These are phyloP conservation scores for Exsudoporus frostii DNA, from an alignment of 768 basidiomycete species.

Conservation along the genomic window DNA sequence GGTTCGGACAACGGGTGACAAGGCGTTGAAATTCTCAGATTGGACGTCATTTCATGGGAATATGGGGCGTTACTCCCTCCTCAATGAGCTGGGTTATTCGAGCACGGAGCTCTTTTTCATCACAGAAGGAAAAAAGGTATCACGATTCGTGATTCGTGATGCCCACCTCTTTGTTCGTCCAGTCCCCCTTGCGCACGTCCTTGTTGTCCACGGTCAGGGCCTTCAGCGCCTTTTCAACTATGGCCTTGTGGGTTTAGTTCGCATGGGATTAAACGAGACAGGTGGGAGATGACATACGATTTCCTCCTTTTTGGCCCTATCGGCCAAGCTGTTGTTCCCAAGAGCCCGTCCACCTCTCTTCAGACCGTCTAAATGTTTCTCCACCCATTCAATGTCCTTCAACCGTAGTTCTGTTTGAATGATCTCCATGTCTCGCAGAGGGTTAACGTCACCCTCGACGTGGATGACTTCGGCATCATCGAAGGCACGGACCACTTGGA, in stretches of 20 bases:
- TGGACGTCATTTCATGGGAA: conserved; percentile 61
- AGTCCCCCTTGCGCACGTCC: conserved; percentile 90
- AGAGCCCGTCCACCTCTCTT: conserved; percentile 73
- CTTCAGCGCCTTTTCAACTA: conserved; percentile 81
- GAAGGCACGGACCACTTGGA: conserved; percentile 96
- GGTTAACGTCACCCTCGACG: conserved; percentile 97
- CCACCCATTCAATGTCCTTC: conserved; percentile 99
- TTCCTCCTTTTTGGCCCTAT: conserved; percentile 96
- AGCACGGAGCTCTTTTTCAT: conserved; percentile 82
- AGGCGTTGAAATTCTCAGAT: conserved; percentile 36
- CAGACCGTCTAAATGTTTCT: conserved; percentile 78
- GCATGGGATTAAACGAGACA: conserved; percentile 3
- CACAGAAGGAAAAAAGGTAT: conserved; percentile 22
- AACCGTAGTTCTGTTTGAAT: conserved; percentile 91
- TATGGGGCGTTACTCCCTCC: conserved; percentile 88
- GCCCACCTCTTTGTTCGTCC: conserved; percentile 95
- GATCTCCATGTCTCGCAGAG: conserved; percentile 94
- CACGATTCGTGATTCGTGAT: neutral
- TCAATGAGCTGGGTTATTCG: conserved; percentile 96
- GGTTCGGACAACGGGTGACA: neutral
- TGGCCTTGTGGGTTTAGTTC: conserved; percentile 49
- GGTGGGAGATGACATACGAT: conserved; percentile 50
- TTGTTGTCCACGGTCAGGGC: conserved; percentile 74
- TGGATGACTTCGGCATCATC: conserved; percentile 99
- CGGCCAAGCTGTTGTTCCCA: conserved; percentile 76